Percentiles rank a stretch among this genome's conserved stretches.
Evolutionary conservation across 805 yeast genomes (phyloP).

Genomic region (Wickerhamiella bombiphila): DNA sequence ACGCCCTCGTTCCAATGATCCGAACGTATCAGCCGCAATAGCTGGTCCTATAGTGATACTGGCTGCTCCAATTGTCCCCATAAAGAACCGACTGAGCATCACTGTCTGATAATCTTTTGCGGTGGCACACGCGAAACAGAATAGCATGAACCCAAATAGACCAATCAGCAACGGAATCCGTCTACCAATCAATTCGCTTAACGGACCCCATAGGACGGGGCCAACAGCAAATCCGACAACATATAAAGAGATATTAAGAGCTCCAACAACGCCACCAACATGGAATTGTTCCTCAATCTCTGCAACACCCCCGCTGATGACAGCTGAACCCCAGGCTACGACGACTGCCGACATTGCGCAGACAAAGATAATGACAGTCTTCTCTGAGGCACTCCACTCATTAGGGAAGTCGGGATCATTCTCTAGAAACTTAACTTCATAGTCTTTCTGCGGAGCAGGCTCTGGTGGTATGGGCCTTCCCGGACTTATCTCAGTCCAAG

Average conservation of each 20-base stretch:
- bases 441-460: slow-evolving; percentile 8
- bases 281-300: slow-evolving; percentile 35
- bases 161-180: slow-evolving; percentile 39
- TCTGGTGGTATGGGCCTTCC: slow-evolving; percentile 1
- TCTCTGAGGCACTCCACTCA: slow-evolving; percentile 33
- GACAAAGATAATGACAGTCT: slow-evolving; percentile 9
- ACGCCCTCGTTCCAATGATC: slow-evolving; percentile 9
- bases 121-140: slow-evolving; percentile 14
- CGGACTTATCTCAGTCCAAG: too few species aligned
- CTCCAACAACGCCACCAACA: slow-evolving; percentile 50
- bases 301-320: slow-evolving; percentile 39
- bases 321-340: slow-evolving; percentile 44
- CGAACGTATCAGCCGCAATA: slow-evolving; percentile 11
- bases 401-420: slow-evolving; percentile 40
- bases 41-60: slow-evolving; percentile 21
- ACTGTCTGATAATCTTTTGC: slow-evolving; percentile 13
- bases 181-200: slow-evolving; percentile 64
- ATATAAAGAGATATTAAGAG: slow-evolving; percentile 61
- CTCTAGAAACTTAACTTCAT: slow-evolving; percentile 13
- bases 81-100: slow-evolving; percentile 61
- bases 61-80: slow-evolving; percentile 70
- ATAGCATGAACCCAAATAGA: slow-evolving; percentile 24
- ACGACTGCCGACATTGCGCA: slow-evolving; percentile 50
- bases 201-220: slow-evolving; percentile 79
- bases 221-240: slow-evolving; percentile 88